Evolutionary conservation across 352 stramenopile genomes (phyloP).

Genomic region (Blastocystis sp.): DNA sequence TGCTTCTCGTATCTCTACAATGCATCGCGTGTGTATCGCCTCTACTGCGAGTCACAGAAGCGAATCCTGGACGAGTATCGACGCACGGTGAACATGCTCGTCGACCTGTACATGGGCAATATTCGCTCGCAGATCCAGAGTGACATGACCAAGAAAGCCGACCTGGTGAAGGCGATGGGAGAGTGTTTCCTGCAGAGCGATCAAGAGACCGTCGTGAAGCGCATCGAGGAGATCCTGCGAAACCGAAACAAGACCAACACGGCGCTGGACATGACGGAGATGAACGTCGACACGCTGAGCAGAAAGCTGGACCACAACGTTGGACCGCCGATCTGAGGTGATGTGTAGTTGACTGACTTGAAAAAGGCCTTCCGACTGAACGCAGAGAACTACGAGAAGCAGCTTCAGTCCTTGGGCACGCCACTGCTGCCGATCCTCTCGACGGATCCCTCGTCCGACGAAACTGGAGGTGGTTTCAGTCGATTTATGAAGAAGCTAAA

Average conservation of each 20-base stretch:
- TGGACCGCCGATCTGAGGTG: not conserved
- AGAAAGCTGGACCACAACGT: not conserved
- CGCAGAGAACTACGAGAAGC: not conserved
- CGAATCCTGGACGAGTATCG: not conserved
- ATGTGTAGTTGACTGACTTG: not conserved
- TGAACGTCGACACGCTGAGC: not conserved
- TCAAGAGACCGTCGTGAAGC: not conserved
- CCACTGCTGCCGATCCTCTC: not conserved
- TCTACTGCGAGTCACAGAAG: not conserved
- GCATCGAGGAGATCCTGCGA: not conserved
- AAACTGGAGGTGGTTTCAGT: not conserved
- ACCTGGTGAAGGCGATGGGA: not conserved
- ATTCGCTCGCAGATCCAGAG: not conserved
- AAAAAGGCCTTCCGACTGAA: not conserved
- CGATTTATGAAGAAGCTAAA: not conserved
- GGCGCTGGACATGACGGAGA: not conserved
- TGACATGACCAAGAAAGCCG: not conserved
- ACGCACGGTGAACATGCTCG: not conserved
- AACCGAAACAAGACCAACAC: not conserved
- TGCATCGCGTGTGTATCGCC: not conserved
- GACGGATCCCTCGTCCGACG: not conserved
- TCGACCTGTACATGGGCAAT: not conserved
- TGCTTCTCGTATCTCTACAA: not conserved
- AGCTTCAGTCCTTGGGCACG: not conserved
- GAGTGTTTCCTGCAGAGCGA: not conserved